A percentile compares a stretch with the other conserved stretches of the same genome.
Conservation (phyloP, 495 filamentous ascomycete genomes). For the Tetracladium setigerum region DNA sequence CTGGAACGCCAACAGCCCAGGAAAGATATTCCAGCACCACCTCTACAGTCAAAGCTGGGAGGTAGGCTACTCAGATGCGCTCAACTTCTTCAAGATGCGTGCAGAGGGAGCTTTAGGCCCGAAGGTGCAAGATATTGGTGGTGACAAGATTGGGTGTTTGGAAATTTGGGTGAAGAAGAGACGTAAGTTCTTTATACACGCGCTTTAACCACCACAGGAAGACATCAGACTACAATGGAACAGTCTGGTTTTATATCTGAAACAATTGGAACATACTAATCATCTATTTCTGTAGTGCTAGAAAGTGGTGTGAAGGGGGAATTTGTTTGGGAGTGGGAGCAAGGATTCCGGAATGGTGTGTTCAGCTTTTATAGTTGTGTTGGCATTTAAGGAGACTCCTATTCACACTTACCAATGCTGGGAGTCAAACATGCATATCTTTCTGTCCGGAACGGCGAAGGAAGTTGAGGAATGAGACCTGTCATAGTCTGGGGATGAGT, state of each 20-base stretch:
- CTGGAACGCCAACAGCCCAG: constrained; percentile 35
- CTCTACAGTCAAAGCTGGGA: constrained; percentile 45
- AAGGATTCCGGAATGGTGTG: constrained; percentile 39
- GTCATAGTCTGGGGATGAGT: too few species aligned
- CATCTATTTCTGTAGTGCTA: constrained; percentile 12
- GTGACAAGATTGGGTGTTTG: constrained; percentile 43
- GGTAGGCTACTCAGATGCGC: constrained; percentile 42
- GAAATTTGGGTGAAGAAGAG: constrained; percentile 49
- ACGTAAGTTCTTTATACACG: not conserved
- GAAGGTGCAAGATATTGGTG: constrained; percentile 21
- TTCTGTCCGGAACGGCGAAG: too few species aligned
- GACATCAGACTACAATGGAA: too few species aligned
- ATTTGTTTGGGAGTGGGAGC: constrained; percentile 45
- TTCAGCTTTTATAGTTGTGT: constrained; percentile 30
- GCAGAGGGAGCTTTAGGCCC: constrained; percentile 5
- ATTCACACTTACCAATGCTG: too few species aligned
- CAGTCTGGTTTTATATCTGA: too few species aligned
- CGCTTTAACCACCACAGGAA: too few species aligned
- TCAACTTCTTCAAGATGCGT: constrained; percentile 35
- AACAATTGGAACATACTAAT: too few species aligned
- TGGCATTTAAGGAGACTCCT: constrained; percentile 1
- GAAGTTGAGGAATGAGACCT: too few species aligned
- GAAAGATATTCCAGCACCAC: constrained; percentile 37
- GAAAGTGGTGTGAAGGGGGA: constrained; percentile 34
- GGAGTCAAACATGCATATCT: too few species aligned